Conservation (phyloP, 2,329 filamentous ascomycete species). For the Setomelanomma holmii region DNA sequence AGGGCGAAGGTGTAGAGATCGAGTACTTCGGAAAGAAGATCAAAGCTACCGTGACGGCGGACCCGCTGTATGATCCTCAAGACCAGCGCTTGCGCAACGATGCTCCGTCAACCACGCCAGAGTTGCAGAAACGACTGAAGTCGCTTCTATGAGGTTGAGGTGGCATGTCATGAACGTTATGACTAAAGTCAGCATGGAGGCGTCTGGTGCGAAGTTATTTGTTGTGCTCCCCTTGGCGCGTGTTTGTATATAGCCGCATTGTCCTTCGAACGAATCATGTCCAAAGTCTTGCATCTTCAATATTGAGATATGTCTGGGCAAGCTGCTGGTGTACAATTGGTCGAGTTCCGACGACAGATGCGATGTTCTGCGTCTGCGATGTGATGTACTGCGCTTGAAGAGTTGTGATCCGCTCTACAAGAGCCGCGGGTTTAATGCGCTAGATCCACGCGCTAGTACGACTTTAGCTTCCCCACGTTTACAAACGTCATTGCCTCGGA, state of each 20-base stretch:
- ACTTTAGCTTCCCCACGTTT: conserved; percentile 13
- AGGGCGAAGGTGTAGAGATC: conserved; percentile 63
- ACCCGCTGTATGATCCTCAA: conserved; percentile 58
- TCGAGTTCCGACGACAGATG: no score
- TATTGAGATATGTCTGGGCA: no score
- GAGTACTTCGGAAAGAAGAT: conserved; percentile 67
- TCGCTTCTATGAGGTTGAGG: conserved; percentile 23
- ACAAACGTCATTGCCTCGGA: conserved; percentile 33
- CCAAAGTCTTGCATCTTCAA: no score
- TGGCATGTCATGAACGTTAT: conserved; percentile 16
- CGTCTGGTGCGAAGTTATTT: conserved; percentile 15
- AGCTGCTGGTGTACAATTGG: no score
- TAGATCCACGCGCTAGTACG: conserved; percentile 7
- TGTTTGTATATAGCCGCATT: no score
- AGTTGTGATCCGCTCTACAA: no score
- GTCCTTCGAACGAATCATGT: no score
- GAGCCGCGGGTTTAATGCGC: background rate
- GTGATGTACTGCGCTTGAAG: no score
- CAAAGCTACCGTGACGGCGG: conserved; percentile 60
- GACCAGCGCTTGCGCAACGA: conserved; percentile 46
- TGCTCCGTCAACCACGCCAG: conserved; percentile 20
- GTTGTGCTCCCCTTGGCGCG: no score
- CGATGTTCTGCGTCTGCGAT: no score
- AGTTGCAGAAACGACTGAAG: conserved; percentile 30
- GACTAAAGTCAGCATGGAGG: conserved; percentile 15